These are phyloP conservation scores for Leersia perrieri DNA, from an alignment of 176 grass and related monocot species.

Conservation along the genomic window DNA sequence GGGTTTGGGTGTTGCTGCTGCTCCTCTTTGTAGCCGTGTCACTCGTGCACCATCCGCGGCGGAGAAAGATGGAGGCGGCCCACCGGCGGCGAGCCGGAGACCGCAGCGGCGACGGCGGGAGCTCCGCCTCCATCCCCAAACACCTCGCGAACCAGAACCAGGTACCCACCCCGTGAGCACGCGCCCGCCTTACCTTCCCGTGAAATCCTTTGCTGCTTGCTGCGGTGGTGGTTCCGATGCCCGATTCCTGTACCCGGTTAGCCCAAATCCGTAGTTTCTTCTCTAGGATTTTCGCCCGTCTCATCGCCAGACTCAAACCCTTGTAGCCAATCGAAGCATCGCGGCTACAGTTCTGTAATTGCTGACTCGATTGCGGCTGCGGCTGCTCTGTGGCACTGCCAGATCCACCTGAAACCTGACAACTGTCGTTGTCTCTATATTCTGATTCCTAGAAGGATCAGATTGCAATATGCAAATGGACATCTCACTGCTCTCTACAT, in stretches of 20 bases:
- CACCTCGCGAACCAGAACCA: slow-evolving; percentile 26
- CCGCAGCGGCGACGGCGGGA: neutral
- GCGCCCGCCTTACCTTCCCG: neutral
- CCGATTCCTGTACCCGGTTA: neutral
- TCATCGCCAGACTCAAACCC: neutral
- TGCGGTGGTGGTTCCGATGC: neutral
- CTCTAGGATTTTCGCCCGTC: neutral
- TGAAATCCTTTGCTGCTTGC: neutral
- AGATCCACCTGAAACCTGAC: neutral
- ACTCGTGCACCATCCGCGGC: neutral
- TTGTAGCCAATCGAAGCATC: neutral
- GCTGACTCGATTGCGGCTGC: neutral
- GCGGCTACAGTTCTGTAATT: neutral
- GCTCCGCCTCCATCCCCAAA: slow-evolving; percentile 17
- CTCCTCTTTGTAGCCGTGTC: neutral
- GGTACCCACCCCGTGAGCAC: slow-evolving; percentile 6
- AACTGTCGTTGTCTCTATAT: neutral
- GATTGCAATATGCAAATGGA: neutral
- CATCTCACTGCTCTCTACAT: neutral
- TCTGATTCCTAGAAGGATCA: neutral
- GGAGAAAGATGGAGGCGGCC: neutral
- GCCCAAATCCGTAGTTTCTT: neutral
- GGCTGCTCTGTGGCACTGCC: neutral
- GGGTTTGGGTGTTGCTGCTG: neutral
- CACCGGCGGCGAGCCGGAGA: slow-evolving; percentile 21